These are phyloP conservation scores for Ustilago trichophora DNA, from an alignment of 1,284 basidiomycete genomes.

Conservation along the genomic window DNA sequence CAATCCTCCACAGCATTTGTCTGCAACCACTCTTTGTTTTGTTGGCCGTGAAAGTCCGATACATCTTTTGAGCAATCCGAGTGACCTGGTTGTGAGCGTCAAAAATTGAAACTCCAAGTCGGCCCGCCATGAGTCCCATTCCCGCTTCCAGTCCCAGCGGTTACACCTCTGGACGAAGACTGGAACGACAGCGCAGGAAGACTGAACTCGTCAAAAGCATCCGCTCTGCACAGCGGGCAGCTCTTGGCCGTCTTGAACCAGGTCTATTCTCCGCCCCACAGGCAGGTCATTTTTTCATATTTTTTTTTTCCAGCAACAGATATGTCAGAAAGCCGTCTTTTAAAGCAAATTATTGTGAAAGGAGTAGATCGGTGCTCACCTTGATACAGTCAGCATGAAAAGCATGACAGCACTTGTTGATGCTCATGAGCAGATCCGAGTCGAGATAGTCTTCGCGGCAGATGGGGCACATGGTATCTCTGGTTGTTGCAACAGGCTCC, in stretches of 20 bases:
- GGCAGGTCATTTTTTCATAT: too few relatives aligned
- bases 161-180: conserved; percentile 5
- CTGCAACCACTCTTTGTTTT: too few relatives aligned
- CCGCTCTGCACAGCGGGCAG: conserved; percentile 36
- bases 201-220: conserved; percentile 31
- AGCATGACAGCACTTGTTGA: conserved; percentile 36
- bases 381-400: conserved; percentile 43
- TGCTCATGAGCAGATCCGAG: conserved; percentile 38
- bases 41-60: too few relatives aligned
- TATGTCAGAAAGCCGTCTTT: not conserved
- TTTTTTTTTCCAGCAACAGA: not conserved
- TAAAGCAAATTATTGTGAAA: too few relatives aligned
- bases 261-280: too few relatives aligned
- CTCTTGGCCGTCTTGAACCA: conserved; percentile 47
- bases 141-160: too few relatives aligned
- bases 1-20: too few relatives aligned
- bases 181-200: conserved; percentile 21
- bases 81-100: too few relatives aligned
- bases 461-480: conserved; percentile 44
- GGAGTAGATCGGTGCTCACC: conserved; percentile 9
- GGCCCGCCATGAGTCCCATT: too few relatives aligned
- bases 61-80: too few relatives aligned
- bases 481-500: not conserved
- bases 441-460: conserved; percentile 42
- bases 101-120: conserved; percentile 18